Evolutionary conservation across 164 flowering plant species (phyloP).

Genomic region (Nymphaea colorata): DNA sequence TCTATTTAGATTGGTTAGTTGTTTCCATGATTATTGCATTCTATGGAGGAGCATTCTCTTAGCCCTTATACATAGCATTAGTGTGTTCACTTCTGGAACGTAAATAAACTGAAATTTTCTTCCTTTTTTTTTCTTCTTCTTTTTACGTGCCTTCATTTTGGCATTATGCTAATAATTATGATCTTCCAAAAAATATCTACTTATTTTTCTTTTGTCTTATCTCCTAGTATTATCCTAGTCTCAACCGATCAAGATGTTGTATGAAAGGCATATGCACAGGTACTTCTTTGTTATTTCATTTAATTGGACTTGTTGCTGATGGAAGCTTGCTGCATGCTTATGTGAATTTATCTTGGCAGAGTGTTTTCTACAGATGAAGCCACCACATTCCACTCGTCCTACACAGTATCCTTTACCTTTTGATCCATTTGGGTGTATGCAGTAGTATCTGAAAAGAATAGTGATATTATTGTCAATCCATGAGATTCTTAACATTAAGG

Average conservation of each 20-base stretch:
- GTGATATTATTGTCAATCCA: neutral
- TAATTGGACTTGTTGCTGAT: neutral
- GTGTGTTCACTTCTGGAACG: neutral
- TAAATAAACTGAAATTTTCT: neutral
- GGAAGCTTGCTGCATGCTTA: neutral
- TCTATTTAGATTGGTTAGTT: too few relatives aligned
- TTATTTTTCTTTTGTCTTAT: slow-evolving; percentile 4
- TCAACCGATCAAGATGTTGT: slow-evolving; percentile 97
- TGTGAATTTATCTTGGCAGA: slow-evolving; percentile 26
- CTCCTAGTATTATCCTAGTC: slow-evolving; percentile 82
- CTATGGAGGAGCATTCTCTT: too few relatives aligned
- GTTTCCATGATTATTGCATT: too few relatives aligned
- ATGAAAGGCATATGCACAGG: slow-evolving; percentile 97
- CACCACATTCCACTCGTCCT: slow-evolving; percentile 87
- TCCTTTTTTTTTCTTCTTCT: neutral
- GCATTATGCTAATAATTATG: neutral
- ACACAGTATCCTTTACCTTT: slow-evolving; percentile 73
- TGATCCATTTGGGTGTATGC: too few relatives aligned
- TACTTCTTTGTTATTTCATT: slow-evolving; percentile 11
- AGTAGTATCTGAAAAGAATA: neutral
- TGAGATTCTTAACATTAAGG: slow-evolving; percentile 45
- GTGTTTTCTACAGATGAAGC: slow-evolving; percentile 96
- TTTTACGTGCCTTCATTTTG: neutral
- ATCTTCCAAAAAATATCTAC: neutral
- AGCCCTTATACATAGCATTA: neutral